These are phyloP conservation scores for Fagopyrum homotropicum DNA, from an alignment of 148 eudicot species.

Conservation along the genomic window DNA sequence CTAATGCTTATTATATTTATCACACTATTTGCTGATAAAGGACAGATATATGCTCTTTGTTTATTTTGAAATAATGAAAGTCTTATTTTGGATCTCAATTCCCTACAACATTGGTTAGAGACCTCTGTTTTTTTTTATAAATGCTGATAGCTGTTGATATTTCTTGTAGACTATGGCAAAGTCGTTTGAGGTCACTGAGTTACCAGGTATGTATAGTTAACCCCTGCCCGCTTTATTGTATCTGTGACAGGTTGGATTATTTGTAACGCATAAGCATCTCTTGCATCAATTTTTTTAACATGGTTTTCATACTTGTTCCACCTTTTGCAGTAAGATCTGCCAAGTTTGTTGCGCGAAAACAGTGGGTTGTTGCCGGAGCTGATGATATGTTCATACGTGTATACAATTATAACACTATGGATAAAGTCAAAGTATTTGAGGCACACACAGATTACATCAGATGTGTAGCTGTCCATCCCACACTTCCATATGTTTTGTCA, in stretches of 20 bases:
- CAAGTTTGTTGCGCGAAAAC: slow-evolving; percentile 31
- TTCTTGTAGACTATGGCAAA: slow-evolving; percentile 51
- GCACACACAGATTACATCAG: slow-evolving; percentile 75
- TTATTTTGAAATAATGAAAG: not conserved
- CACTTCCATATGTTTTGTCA: slow-evolving; percentile 63
- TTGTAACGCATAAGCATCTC: not conserved
- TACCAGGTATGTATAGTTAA: slow-evolving; percentile 39
- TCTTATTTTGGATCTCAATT: not conserved
- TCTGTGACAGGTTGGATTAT: not conserved
- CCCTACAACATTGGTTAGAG: not conserved
- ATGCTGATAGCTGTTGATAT: not conserved
- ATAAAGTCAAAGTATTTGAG: slow-evolving; percentile 57
- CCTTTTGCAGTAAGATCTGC: slow-evolving; percentile 28
- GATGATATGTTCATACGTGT: slow-evolving; percentile 38
- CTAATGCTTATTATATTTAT: not conserved
- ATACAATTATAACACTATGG: slow-evolving; percentile 56
- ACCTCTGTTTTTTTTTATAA: not conserved
- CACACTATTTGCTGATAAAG: not conserved
- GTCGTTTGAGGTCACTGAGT: slow-evolving; percentile 55
- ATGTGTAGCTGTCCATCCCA: slow-evolving; percentile 73
- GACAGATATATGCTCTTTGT: not conserved
- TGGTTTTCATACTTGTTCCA: slow-evolving; percentile 12
- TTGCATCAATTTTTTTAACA: not conserved
- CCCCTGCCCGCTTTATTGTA: not conserved
- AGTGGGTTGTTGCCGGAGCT: slow-evolving; percentile 33